Evolutionary conservation across 2,329 filamentous ascomycete species (phyloP), one percentile per base, ranked within the genome.

Genomic region (Ophiostoma ips): DNA sequence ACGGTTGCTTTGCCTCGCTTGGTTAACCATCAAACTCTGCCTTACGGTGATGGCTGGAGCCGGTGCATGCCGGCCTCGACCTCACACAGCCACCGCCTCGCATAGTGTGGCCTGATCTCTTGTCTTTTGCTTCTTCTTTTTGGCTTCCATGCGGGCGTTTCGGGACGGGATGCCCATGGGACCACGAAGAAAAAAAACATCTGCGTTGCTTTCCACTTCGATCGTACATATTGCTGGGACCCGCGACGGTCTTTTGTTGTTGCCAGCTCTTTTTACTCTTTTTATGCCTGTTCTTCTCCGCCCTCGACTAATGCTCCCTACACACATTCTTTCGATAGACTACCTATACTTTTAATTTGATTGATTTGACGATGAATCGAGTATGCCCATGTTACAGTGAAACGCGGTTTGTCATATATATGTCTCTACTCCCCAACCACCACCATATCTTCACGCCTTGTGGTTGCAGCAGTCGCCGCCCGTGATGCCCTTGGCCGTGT

Each of bases 401-500:
- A n/a, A n/a, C n/a, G n/a, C n/a, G n/a, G n/a, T n/a, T n/a, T n/a
- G n/a, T n/a, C 24, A 28, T 28, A 28, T 28, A 28, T 28, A n/a
- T n/a, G n/a, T n/a, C n/a, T n/a, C n/a, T n/a, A n/a, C n/a, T n/a
- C n/a, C n/a, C n/a, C n/a, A n/a, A n/a, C n/a, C n/a, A n/a, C n/a
- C n/a, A n/a, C n/a, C n/a, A n/a, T n/a, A n/a, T n/a, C n/a, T n/a
- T n/a, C n/a, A n/a, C n/a, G n/a, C 24, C 24, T 70, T 74, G 1
- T 71, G 71, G 41, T 64, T 63, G 56, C 76, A 79, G 59, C 76
- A 79, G 56, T 77, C 73, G 3, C 71, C 72, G 3, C 70, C 73
- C 0, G 71, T 71, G 15, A 65, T 63, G 8, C 58, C 58, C 10
- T 64, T 66, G 9, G 68, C 73, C n/a, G 62, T 62, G 56, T 74